Evolutionary conservation across 768 basidiomycete genomes (phyloP).

Genomic region (Mycena albidolilacea): DNA sequence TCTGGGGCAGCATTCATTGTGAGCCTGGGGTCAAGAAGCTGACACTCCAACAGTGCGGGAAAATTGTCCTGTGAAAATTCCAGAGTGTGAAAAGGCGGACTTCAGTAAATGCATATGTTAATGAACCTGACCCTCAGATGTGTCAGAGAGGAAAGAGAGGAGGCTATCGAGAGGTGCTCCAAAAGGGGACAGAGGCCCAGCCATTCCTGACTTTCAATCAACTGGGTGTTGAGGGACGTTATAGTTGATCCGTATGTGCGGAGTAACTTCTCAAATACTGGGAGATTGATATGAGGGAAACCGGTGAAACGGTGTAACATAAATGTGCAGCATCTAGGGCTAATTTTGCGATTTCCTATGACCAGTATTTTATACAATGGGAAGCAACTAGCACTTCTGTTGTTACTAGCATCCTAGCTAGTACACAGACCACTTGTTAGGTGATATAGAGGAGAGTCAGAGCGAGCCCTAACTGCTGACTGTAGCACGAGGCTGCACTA

Average conservation of each 20-base stretch:
- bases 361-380: no score
- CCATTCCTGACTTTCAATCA: not conserved
- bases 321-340: no score
- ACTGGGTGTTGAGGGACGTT: not conserved
- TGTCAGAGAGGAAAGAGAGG: not conserved
- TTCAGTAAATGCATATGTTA: not conserved
- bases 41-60: not conserved
- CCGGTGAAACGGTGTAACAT: no score
- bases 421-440: no score
- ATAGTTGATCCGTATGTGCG: not conserved
- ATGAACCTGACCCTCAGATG: not conserved
- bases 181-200: slow-evolving; percentile 8
- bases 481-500: no score
- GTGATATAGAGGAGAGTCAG: no score
- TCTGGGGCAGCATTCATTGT: not conserved
- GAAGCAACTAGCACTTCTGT: no score
- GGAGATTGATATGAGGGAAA: not conserved
- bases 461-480: no score
- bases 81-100: not conserved
- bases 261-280: not conserved
- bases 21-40: no score
- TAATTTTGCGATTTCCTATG: no score
- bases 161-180: slow-evolving; percentile 1
- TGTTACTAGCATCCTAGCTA: no score
- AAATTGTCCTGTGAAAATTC: not conserved